Evolutionary conservation across 345 rosid species (phyloP), one percentile per base, ranked within the genome.

Genomic region (Camelina laxa): DNA sequence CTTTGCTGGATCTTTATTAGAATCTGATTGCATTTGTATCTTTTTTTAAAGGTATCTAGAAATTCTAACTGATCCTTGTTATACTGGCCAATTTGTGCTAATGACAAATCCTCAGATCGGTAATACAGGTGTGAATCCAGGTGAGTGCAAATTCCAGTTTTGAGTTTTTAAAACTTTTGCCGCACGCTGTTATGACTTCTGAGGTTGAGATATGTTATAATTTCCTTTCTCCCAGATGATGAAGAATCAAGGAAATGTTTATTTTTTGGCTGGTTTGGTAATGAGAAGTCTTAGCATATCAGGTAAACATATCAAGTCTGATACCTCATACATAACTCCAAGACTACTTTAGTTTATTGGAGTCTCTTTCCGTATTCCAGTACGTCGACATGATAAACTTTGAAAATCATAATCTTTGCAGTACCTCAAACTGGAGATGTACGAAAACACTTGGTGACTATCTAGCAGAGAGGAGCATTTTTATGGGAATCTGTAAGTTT

Each of bases 41-140:
- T 50, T 15, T 51, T 60, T 20, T 20, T 7, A 5, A 83, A 94
- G 97, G 83, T 94, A 94, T 84, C 98, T 90, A 82, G 97, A 94
- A 80, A 94, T 94, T 78, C 92, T 94, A 0, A 91, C 97, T 9
- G 98, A 91, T 74, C 98, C 97, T 35, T 91, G 98, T 79, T 91
- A 91, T 67, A 92, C 96, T 3, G 97, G 96, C 4, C 97, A 94
- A 80, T 91, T 91, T 86, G 97, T 90, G 70, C 69, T 94, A 70
- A 91, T 90, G 98, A 94, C 96, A 19, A 14, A 45, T n/a, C 20
- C 50, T 45, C 50, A 45, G 9, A 45, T 45, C 9, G 20, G 50
- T 45, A 45, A n/a, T 20, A 45, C 20, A 1, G 50, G 17, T 45
- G 50, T 45, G 19, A 45, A 45, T 45, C 50, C 50, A 2, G 50